A percentile compares a stretch with the other conserved stretches of the same genome.
These are phyloP conservation scores for Croton setiger DNA, from an alignment of 441 rosid species.

Conservation along the genomic window DNA sequence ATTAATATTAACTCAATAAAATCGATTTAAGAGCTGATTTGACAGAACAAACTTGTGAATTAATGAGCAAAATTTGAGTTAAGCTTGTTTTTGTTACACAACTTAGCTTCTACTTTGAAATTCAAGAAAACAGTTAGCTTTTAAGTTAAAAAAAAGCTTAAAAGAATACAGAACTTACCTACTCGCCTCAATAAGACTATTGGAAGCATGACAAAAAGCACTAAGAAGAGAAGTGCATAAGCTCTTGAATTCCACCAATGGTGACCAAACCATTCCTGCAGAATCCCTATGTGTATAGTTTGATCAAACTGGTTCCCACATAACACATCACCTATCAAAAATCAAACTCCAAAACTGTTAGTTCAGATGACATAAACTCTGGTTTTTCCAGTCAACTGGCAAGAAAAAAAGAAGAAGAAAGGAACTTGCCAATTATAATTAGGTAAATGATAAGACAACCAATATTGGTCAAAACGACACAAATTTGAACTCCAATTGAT, in stretches of 20 bases:
- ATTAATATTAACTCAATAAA: too few species aligned
- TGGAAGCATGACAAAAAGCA: slow-evolving; percentile 37
- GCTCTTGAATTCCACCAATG: slow-evolving; percentile 41
- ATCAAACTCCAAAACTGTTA: not conserved
- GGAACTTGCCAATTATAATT: slow-evolving; percentile 42
- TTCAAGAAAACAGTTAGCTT: too few species aligned
- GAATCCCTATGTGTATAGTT: slow-evolving; percentile 39
- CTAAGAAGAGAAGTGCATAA: slow-evolving; percentile 34
- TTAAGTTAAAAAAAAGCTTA: too few species aligned
- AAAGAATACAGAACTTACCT: slow-evolving; percentile 30
- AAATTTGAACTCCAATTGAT: slow-evolving; percentile 33
- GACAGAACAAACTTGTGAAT: too few species aligned
- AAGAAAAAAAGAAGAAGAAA: not conserved
- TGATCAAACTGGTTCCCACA: slow-evolving; percentile 40
- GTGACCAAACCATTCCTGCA: slow-evolving; percentile 44
- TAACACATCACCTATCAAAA: slow-evolving; percentile 41
- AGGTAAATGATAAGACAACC: slow-evolving; percentile 48
- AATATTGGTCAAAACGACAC: slow-evolving; percentile 42
- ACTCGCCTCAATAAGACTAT: slow-evolving; percentile 34
- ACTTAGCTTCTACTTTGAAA: too few species aligned
- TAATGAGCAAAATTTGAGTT: too few species aligned
- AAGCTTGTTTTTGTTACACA: too few species aligned
- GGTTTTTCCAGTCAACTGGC: too few species aligned
- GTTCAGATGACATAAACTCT: too few species aligned
- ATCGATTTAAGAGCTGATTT: too few species aligned